Base-by-base conservation (phyloP, 306 rosid genomes). In the Comarum palustre region DNA sequence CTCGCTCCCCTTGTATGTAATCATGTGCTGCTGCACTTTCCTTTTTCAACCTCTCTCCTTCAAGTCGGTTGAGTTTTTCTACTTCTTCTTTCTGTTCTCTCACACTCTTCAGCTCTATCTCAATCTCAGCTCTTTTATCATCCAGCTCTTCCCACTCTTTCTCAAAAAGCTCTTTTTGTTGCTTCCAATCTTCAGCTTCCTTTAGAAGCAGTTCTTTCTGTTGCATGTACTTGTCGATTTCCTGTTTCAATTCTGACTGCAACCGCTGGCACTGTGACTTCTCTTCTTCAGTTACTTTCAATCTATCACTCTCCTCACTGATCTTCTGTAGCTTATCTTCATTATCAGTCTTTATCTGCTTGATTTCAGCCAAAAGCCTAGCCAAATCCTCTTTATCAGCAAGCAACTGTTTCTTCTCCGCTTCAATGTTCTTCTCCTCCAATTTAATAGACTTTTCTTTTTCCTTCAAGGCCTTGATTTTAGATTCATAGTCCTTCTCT, bases 71-170 rank as follows among this genome's bases (percentile, higher is more conserved):
- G 41, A 85, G 75, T 74, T 82, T 94, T 65, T 84, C 84, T 61
- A 94, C 66, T 74, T 91, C 95, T 80, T 87, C 97, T 81, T 76
- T 91, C 68, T 81, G 89, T 65, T 84, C 90, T 70, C 45, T 74
- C 82, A 94, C 80, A 67, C 32, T 77, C 76, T 83, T 85, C 81
- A 85, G 68, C 82, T 88, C 97, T 83, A 84, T 89, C 83, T 84
- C 89, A 51, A 89, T 77, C 75, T 85, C 92, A 57, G 89, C 88
- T 89, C 92, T 88, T 82, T 89, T 94, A 73, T 86, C 86, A 79
- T 94, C 98, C 66, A 91, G 83, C 76, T 91, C 96, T 61, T 94
- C 98, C 98, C 98, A 94, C 72, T 94, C 97, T 86, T 91, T 85
- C 85, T 94, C 98, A 82, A 91, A 94, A 81, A 84, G 75, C 79